These are phyloP conservation scores for Penicillium sp. DNA, from an alignment of 2,329 filamentous ascomycete genomes.

Conservation along the genomic window DNA sequence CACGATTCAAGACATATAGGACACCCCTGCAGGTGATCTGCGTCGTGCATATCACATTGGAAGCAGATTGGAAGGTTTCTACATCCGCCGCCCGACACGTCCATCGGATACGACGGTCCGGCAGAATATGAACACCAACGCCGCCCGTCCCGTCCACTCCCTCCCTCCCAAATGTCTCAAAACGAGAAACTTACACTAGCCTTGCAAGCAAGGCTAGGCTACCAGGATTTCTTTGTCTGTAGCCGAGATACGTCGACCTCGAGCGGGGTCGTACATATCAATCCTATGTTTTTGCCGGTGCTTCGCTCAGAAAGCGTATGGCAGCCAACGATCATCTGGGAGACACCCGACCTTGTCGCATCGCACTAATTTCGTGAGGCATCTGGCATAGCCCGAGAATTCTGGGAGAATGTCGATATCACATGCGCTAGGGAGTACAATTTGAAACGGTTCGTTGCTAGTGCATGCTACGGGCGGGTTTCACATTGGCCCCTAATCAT, in stretches of 20 bases:
- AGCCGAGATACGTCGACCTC: background rate
- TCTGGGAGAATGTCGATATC: background rate
- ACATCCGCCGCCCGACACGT: conserved; percentile 9
- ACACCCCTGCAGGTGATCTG: conserved; percentile 25
- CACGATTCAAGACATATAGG: conserved; percentile 12
- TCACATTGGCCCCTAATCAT: conserved; percentile 12
- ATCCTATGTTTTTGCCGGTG: too few relatives aligned
- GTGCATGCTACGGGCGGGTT: conserved; percentile 5
- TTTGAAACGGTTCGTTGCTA: conserved; percentile 3
- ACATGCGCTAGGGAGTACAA: background rate
- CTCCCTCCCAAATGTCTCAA: background rate
- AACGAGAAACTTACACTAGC: background rate
- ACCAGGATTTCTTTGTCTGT: background rate
- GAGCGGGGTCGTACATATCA: background rate
- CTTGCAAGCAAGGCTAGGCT: background rate
- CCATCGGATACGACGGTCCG: background rate
- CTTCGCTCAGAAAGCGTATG: background rate
- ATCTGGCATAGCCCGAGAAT: too few relatives aligned
- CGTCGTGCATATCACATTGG: conserved; percentile 13
- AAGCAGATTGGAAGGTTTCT: conserved; percentile 17
- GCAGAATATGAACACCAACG: background rate
- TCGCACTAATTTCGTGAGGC: too few relatives aligned
- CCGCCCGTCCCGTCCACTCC: background rate
- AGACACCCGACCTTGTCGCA: background rate
- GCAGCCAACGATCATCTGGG: background rate